Evolutionary conservation across 352 stramenopile genomes (phyloP).

Genomic region (Pythium chondricola): DNA sequence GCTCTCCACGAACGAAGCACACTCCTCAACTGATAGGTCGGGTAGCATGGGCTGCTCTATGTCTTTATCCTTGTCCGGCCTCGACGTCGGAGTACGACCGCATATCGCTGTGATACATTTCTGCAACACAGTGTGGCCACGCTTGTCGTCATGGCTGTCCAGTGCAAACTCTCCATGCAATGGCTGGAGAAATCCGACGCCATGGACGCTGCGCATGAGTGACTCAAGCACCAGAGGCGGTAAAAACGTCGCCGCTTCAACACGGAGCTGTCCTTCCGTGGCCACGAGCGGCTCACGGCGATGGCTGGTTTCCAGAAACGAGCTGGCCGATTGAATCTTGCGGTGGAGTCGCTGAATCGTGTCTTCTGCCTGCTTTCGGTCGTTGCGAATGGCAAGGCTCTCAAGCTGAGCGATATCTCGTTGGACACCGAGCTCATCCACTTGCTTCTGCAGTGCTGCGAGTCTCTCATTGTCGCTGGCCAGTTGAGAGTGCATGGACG

Average conservation of each 20-base stretch:
- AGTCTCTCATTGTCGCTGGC: conserved; percentile 27
- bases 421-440: conserved; percentile 43
- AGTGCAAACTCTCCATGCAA: conserved; percentile 20
- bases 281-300: conserved; percentile 47
- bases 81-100: too few relatives aligned
- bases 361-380: conserved; percentile 56
- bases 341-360: conserved; percentile 36
- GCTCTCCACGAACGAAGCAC: not conserved
- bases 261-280: conserved; percentile 54
- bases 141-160: not conserved
- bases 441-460: conserved; percentile 34
- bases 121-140: not conserved
- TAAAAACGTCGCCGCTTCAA: conserved; percentile 57
- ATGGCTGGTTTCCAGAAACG: conserved; percentile 39
- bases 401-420: conserved; percentile 44
- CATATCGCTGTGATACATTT: not conserved
- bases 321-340: conserved; percentile 51
- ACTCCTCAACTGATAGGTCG: conserved; percentile 6
- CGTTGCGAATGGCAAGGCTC: conserved; percentile 43
- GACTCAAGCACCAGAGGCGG: conserved; percentile 61
- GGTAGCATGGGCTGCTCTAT: too few relatives aligned
- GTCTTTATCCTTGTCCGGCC: too few relatives aligned
- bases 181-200: conserved; percentile 57
- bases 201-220: conserved; percentile 52
- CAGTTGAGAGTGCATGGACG: conserved; percentile 32